Conservation (phyloP, 2,329 filamentous ascomycete species). For the Acrodontium crateriforme region DNA sequence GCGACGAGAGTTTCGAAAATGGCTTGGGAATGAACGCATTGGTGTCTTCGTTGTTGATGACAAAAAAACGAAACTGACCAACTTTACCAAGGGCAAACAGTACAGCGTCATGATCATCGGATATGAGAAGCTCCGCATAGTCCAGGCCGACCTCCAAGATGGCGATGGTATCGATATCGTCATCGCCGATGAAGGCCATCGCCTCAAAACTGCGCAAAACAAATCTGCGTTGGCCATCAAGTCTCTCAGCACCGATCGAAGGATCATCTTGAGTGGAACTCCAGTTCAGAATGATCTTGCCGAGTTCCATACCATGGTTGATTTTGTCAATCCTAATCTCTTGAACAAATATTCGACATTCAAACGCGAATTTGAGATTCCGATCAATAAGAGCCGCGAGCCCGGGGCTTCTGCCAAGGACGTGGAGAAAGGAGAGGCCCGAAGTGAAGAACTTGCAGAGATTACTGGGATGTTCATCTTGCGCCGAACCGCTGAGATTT, state of each 20-base stretch:
- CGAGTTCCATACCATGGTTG: constrained; percentile 55
- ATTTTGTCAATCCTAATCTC: constrained; percentile 54
- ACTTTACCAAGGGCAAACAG: constrained; percentile 54
- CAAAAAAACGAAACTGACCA: constrained; percentile 45
- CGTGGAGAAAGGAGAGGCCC: constrained; percentile 48
- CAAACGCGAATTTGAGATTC: constrained; percentile 49
- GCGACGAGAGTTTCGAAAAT: constrained; percentile 59
- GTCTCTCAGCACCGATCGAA: constrained; percentile 45
- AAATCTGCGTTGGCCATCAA: constrained; percentile 54
- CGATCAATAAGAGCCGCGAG: constrained; percentile 50
- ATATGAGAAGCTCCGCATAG: constrained; percentile 53
- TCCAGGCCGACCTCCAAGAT: constrained; percentile 51
- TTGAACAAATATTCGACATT: constrained; percentile 49
- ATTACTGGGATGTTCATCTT: constrained; percentile 53
- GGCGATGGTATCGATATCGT: constrained; percentile 53
- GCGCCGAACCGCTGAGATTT: constrained; percentile 50
- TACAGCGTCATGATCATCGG: constrained; percentile 63
- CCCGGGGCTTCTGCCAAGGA: constrained; percentile 48
- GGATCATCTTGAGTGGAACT: constrained; percentile 52
- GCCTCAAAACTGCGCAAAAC: constrained; percentile 55
- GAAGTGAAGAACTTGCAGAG: constrained; percentile 46
- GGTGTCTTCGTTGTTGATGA: constrained; percentile 54
- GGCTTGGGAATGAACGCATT: constrained; percentile 56
- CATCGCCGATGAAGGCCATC: constrained; percentile 56
- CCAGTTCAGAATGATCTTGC: constrained; percentile 55